Evolutionary conservation across 2,329 filamentous ascomycete species (phyloP).

Genomic region (Aspergillus neotritici): DNA sequence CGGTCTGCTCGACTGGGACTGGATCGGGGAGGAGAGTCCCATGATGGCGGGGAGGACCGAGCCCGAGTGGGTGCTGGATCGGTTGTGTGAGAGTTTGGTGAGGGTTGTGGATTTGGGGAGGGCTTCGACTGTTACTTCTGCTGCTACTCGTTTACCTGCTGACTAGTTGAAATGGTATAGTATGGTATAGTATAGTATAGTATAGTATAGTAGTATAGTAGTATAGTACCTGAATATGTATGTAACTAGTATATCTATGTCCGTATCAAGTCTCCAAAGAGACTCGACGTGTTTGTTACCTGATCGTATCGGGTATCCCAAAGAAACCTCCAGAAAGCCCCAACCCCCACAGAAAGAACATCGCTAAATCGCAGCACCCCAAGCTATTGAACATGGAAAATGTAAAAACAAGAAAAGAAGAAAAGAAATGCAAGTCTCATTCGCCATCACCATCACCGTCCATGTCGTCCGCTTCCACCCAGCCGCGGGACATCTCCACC

Average conservation of each 20-base stretch:
- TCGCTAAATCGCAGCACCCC: constrained; percentile 8
- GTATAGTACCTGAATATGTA: neutral
- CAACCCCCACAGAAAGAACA: constrained; percentile 8
- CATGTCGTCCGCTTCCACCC: constrained; percentile 41
- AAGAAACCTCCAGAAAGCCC: constrained; percentile 8
- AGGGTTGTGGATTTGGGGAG: too few relatives aligned
- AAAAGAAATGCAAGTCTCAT: constrained; percentile 7
- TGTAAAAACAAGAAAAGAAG: neutral
- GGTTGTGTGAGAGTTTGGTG: constrained; percentile 59
- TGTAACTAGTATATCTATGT: constrained; percentile 43
- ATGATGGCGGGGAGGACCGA: constrained; percentile 60
- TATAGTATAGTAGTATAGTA: neutral
- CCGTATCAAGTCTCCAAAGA: constrained; percentile 27
- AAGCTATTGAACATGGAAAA: constrained; percentile 4
- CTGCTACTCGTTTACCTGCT: too few relatives aligned
- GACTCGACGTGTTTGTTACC: neutral
- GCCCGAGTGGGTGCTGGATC: constrained; percentile 61
- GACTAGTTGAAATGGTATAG: too few relatives aligned
- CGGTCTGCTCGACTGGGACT: constrained; percentile 63
- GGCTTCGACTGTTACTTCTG: too few relatives aligned
- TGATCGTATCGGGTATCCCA: constrained; percentile 12
- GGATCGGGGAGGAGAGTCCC: constrained; percentile 64
- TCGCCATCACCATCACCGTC: constrained; percentile 18
- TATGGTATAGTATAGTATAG: too few relatives aligned
- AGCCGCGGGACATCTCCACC: constrained; percentile 72